phyloP scores from a whole-genome alignment of 1,139 yeast species.

The Magnusiomyces clavatus region DNA sequence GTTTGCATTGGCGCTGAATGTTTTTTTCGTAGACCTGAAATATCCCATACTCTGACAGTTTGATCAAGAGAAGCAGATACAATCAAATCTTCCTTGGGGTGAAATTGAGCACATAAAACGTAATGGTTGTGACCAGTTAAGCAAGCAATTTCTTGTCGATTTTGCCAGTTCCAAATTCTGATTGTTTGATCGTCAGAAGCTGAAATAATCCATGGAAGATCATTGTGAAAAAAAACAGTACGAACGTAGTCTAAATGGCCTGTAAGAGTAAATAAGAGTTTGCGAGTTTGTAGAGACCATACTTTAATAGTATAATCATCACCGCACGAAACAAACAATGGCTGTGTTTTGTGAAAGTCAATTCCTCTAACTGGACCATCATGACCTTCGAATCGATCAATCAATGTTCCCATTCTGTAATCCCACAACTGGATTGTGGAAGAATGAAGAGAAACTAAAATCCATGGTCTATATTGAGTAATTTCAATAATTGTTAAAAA shows the following conservation, averaged over 20 bases:
- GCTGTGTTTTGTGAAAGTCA: conserved; percentile 96
- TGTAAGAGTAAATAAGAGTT: conserved; percentile 80
- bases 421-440: conserved; percentile 98
- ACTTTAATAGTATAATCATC: conserved; percentile 94
- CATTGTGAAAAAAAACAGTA: conserved; percentile 90
- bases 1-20: conserved; percentile 68
- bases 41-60: conserved; percentile 99
- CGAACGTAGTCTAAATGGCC: conserved; percentile 94
- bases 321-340: conserved; percentile 93
- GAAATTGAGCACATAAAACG: conserved; percentile 97
- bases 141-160: conserved; percentile 94
- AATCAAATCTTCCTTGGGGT: conserved; percentile 87
- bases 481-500: too few species aligned
- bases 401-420: conserved; percentile 96
- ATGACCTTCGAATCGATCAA: conserved; percentile 95
- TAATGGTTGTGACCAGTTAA: conserved; percentile 97
- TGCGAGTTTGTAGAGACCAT: conserved; percentile 90
- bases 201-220: conserved; percentile 94
- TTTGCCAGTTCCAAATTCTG: conserved; percentile 99
- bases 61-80: conserved; percentile 96
- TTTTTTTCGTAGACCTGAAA: conserved; percentile 87
- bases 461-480: conserved; percentile 66
- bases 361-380: conserved; percentile 97
- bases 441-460: conserved; percentile 85
- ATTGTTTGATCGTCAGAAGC: conserved; percentile 98